A percentile compares a stretch with the other conserved stretches of the same genome.
Evolutionary conservation across 73 alveolate genomes (phyloP).

Genomic region (Paramecium primaurelia): DNA sequence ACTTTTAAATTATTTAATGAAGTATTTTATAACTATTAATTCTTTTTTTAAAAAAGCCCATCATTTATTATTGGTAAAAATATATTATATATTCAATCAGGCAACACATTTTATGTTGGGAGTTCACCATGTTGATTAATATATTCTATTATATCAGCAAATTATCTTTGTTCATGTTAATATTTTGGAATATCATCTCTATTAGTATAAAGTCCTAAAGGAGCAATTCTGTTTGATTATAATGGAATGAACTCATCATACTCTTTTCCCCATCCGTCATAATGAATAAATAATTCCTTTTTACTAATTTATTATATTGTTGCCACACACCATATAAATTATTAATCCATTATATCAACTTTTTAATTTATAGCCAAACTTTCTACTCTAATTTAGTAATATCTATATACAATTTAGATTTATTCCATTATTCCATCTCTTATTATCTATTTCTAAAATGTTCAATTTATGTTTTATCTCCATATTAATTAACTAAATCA

Average conservation of each 20-base stretch:
- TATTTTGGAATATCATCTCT: constrained; percentile 72
- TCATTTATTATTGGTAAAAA: not conserved
- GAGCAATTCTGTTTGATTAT: constrained; percentile 71
- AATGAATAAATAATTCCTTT: constrained; percentile 58
- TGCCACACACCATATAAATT: constrained; percentile 76
- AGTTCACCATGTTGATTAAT: not conserved
- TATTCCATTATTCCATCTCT: constrained; percentile 48
- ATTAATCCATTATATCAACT: constrained; percentile 75
- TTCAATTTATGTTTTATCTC: not conserved
- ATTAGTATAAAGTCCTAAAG: constrained; percentile 67
- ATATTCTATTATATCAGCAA: not conserved
- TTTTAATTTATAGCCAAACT: constrained; percentile 6
- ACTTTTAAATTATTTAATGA: too few relatives aligned
- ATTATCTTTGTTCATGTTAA: not conserved
- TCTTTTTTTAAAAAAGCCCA: too few relatives aligned
- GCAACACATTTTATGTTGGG: not conserved
- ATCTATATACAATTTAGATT: constrained; percentile 48
- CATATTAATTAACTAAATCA: not conserved
- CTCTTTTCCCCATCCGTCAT: constrained; percentile 70
- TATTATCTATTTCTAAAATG: constrained; percentile 20
- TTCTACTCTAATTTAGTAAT: constrained; percentile 14
- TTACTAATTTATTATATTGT: constrained; percentile 52
- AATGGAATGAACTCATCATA: constrained; percentile 73
- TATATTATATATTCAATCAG: not conserved
- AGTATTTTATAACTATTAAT: too few relatives aligned